Evolutionary conservation across 2,329 filamentous ascomycete species (phyloP).

Genomic region (Hypoxylon rubiginosum): DNA sequence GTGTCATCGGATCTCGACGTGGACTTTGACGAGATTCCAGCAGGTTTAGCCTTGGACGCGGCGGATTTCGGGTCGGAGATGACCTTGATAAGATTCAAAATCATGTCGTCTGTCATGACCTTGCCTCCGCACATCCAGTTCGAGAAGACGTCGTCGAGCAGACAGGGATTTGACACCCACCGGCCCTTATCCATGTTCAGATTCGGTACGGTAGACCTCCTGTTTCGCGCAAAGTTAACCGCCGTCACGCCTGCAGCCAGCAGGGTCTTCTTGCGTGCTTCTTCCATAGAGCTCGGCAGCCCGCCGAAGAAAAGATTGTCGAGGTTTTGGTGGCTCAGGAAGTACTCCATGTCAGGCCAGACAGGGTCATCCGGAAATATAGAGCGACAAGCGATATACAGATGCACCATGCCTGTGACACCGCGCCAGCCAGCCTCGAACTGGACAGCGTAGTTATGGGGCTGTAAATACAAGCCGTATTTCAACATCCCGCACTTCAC

Average conservation of each 20-base stretch:
- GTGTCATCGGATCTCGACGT: background rate
- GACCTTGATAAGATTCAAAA: background rate
- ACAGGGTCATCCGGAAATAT: conserved; percentile 1
- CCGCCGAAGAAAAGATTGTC: conserved; percentile 6
- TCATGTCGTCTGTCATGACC: background rate
- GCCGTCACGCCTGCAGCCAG: background rate
- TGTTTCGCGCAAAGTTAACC: background rate
- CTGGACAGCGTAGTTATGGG: background rate
- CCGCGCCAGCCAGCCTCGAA: background rate
- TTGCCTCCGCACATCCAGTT: background rate
- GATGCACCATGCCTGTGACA: background rate
- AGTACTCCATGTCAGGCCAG: conserved; percentile 16
- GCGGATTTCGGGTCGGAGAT: background rate
- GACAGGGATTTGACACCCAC: background rate
- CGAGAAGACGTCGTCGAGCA: background rate
- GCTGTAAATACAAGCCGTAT: conserved; percentile 6
- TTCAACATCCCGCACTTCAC: conserved; percentile 12
- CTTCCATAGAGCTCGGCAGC: background rate
- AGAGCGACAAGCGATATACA: conserved; percentile 2
- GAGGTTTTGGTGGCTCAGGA: conserved; percentile 2
- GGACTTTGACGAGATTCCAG: background rate
- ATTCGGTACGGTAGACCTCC: background rate
- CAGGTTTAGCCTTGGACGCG: background rate
- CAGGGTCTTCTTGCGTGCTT: background rate
- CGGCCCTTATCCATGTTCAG: background rate